Evolutionary conservation across 257 asterid species (phyloP).

Genomic region (Ajuga chamaepitys): DNA sequence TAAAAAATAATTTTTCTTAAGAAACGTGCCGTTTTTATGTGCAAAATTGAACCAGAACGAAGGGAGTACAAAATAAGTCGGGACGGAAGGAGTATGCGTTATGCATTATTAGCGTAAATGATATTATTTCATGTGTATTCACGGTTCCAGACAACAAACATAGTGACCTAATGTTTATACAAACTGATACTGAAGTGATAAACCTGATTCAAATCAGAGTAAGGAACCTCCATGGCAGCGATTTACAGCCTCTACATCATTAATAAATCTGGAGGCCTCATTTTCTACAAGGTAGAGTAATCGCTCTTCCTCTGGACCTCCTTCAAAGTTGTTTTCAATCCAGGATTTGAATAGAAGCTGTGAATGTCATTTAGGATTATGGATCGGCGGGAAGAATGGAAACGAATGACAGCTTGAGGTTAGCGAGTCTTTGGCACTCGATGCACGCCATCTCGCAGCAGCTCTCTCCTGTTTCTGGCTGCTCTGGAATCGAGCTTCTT

Average conservation of each 20-base stretch:
- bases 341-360: not conserved
- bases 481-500: conserved; percentile 86
- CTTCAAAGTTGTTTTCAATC: too few relatives aligned
- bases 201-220: conserved; percentile 3
- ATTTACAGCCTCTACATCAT: conserved; percentile 83
- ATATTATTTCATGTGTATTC: too few relatives aligned
- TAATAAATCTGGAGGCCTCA: conserved; percentile 96
- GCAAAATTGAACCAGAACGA: too few relatives aligned
- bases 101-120: too few relatives aligned
- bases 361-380: conserved; percentile 42
- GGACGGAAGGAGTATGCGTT: too few relatives aligned
- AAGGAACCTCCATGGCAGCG: conserved; percentile 55
- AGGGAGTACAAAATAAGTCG: too few relatives aligned
- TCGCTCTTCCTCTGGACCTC: not conserved
- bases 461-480: conserved; percentile 80
- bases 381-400: conserved; percentile 94
- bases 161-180: too few relatives aligned
- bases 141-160: too few relatives aligned
- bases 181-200: not conserved
- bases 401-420: conserved; percentile 82
- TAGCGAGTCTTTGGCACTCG: conserved; percentile 98
- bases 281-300: conserved; percentile 74
- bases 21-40: too few relatives aligned
- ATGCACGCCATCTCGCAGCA: conserved; percentile 99
- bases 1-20: too few relatives aligned